Conservation (phyloP, 116 monocot species). For the Trichopus zeylanicus region DNA sequence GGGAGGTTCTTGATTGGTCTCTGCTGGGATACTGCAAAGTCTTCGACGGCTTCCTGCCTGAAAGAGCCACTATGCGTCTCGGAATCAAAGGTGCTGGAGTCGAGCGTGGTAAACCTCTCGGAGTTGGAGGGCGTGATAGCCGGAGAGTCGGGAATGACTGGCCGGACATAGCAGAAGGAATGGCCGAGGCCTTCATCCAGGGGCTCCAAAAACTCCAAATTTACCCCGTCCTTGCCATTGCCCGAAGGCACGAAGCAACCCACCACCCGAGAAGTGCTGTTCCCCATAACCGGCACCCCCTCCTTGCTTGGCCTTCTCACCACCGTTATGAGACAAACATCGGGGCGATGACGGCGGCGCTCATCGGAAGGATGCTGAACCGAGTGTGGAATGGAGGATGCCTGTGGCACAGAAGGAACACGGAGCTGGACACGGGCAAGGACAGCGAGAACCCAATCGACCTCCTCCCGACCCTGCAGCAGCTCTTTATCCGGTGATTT, state of each 20-base stretch:
- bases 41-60: slow-evolving; percentile 51
- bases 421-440: slow-evolving; percentile 11
- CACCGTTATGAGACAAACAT: neutral
- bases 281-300: slow-evolving; percentile 60
- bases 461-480: slow-evolving; percentile 53
- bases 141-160: slow-evolving; percentile 65
- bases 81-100: slow-evolving; percentile 74
- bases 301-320: no score
- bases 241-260: slow-evolving; percentile 71
- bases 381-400: slow-evolving; percentile 20
- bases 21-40: slow-evolving; percentile 24
- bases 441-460: slow-evolving; percentile 28
- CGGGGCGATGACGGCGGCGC: no score
- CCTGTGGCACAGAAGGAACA: slow-evolving; percentile 29
- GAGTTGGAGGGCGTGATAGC: slow-evolving; percentile 86
- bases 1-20: slow-evolving; percentile 33
- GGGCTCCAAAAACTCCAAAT: slow-evolving; percentile 84
- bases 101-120: slow-evolving; percentile 79
- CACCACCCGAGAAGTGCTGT: slow-evolving; percentile 82
- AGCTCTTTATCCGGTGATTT: slow-evolving; percentile 27
- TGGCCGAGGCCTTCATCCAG: slow-evolving; percentile 95
- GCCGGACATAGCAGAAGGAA: slow-evolving; percentile 97
- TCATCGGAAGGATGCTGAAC: no score
- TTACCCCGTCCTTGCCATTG: slow-evolving; percentile 57
- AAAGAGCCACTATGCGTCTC: slow-evolving; percentile 78